A percentile compares a stretch with the other conserved stretches of the same genome.
These are phyloP conservation scores for Cladosporium sp. DNA, from an alignment of 2,329 filamentous ascomycete species.

Conservation along the genomic window DNA sequence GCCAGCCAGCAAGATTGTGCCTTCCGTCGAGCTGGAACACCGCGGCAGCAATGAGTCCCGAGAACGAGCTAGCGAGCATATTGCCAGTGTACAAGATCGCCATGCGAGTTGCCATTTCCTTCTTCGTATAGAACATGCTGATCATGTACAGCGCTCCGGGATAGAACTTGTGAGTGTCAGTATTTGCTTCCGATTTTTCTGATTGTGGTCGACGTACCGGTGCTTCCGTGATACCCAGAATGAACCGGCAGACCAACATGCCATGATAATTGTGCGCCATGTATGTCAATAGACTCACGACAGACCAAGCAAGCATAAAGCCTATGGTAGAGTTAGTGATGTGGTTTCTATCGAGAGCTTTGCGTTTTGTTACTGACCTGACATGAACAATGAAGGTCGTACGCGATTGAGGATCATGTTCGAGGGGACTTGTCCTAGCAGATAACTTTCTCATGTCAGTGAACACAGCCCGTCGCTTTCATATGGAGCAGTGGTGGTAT, in stretches of 20 bases:
- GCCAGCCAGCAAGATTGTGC: conserved; percentile 8
- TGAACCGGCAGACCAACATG: conserved; percentile 27
- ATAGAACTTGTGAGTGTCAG: conserved; percentile 13
- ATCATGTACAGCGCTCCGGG: conserved; percentile 23
- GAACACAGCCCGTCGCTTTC: neutral
- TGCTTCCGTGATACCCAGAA: conserved; percentile 24
- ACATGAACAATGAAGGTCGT: conserved; percentile 46
- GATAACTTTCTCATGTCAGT: conserved; percentile 27
- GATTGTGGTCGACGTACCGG: neutral
- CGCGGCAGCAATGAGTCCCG: conserved; percentile 12
- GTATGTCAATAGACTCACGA: conserved; percentile 29
- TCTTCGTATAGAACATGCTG: conserved; percentile 44
- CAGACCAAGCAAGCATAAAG: conserved; percentile 36
- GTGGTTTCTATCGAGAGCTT: neutral
- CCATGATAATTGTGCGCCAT: conserved; percentile 28
- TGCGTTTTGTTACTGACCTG: neutral
- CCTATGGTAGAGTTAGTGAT: neutral
- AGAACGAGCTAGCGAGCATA: conserved; percentile 13
- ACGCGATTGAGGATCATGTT: conserved; percentile 51
- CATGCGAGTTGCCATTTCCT: conserved; percentile 16
- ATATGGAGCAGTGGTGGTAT: too few species aligned
- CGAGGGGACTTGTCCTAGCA: conserved; percentile 44
- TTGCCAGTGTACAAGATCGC: conserved; percentile 13
- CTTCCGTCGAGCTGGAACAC: conserved; percentile 10
- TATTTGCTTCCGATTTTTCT: neutral